Base-by-base conservation (phyloP, 352 stramenopile genomes). In the Pythium pyrilobum region DNA sequence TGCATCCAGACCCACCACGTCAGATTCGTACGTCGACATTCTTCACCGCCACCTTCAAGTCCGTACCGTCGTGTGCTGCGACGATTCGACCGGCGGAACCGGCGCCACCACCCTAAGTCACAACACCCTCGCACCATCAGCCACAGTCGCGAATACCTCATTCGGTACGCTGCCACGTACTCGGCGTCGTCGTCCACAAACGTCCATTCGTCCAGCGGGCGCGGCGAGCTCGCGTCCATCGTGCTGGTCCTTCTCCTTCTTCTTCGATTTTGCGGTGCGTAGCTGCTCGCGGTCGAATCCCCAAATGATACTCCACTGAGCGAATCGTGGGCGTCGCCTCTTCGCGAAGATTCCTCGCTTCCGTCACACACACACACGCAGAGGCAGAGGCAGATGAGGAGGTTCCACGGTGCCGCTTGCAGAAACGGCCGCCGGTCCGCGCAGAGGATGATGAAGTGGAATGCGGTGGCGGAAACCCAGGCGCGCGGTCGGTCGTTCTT, bases 101-200 rank as follows among this genome's bases (percentile, higher is more conserved):
- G 64, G 66, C 15, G 63, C 61, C 18, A 83, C 47, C n/a, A 85
- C 71, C 56, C 76, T 87, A 47, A 11, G 59, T 25, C n/a, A 39
- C 18, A 21, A 27, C 20, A 52, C 12, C 29, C 16, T 34, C 29
- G 13, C 34, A 7, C 13, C 24, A 43, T 7, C 28, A 9, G n/a
- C 12, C 59, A 9, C n/a, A n/a, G n/a, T n/a, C n/a, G n/a, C n/a
- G n/a, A n/a, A n/a, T n/a, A n/a, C n/a, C n/a, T n/a, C n/a, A n/a
- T n/a, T n/a, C n/a, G n/a, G n/a, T n/a, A n/a, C n/a, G n/a, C n/a
- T n/a, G n/a, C n/a, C n/a, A 63, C 70, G 51, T 67, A 91, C 80
- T 89, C 75, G 12, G 77, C 74, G 7, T 82, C 64, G 28, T 87
- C 74, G 43, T 87, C 71, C 52, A 91, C 81, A 47, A 91, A 52